A percentile compares a stretch with the other conserved stretches of the same genome.
Conservation (phyloP, 1,284 basidiomycete genomes). For the Papiliotrema nemorosa region DNA sequence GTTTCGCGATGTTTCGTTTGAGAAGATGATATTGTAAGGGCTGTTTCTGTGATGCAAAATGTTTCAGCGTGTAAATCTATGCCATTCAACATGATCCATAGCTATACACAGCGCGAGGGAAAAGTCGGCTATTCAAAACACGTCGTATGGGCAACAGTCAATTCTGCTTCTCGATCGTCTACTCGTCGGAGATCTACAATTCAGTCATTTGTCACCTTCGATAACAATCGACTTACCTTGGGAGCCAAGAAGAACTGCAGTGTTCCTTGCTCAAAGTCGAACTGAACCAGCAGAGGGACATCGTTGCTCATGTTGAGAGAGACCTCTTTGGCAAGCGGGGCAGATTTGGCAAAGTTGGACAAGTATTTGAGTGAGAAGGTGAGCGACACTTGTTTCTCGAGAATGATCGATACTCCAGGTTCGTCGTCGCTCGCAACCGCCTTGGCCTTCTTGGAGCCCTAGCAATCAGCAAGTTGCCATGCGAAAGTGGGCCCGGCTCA, state of each 20-base stretch:
- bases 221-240: constrained; percentile 45
- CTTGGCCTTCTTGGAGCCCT: constrained; percentile 61
- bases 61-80: no score
- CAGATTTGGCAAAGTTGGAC: constrained; percentile 92
- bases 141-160: no score
- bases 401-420: constrained; percentile 70
- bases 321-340: constrained; percentile 68
- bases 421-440: constrained; percentile 48
- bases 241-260: constrained; percentile 49
- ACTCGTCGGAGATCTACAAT: constrained; percentile 28
- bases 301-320: constrained; percentile 86
- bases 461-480: constrained; percentile 7
- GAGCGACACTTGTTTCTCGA: constrained; percentile 85
- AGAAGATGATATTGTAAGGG: background rate
- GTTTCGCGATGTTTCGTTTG: background rate
- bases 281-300: constrained; percentile 75
- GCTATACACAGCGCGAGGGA: no score
- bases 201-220: background rate
- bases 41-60: background rate
- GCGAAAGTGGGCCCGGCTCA: constrained; percentile 9
- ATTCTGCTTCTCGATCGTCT: background rate
- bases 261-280: constrained; percentile 49
- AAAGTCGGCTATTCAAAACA: no score
- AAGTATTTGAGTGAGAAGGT: constrained; percentile 98
- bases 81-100: no score